phyloP scores from a whole-genome alignment of 1,139 yeast genomes.

The Oligophagozyma castellii region DNA sequence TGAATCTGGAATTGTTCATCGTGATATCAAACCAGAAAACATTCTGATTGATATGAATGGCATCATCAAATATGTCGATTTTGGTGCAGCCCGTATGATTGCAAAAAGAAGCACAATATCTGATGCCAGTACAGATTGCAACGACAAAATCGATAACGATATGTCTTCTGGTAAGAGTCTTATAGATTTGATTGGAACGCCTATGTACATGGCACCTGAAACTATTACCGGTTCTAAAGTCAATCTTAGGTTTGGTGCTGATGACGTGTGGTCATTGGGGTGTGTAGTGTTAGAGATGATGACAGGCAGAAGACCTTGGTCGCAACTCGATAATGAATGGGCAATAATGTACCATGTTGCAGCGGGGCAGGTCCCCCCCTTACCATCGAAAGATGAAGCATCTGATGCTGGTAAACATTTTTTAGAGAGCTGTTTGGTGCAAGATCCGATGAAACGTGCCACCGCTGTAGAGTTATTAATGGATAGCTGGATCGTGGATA shows the following conservation, averaged over 20 bases:
- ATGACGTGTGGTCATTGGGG: slow-evolving; percentile 76
- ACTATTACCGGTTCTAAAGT: slow-evolving; percentile 66
- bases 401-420: slow-evolving; percentile 62
- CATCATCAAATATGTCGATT: slow-evolving; percentile 87
- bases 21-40: slow-evolving; percentile 95
- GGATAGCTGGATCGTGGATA: slow-evolving; percentile 83
- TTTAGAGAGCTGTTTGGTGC: slow-evolving; percentile 63
- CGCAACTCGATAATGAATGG: slow-evolving; percentile 91
- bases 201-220: slow-evolving; percentile 99
- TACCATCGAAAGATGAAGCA: slow-evolving; percentile 70
- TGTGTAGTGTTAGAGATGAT: slow-evolving; percentile 77
- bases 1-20: slow-evolving; percentile 89
- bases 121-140: slow-evolving; percentile 2
- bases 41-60: slow-evolving; percentile 84
- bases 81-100: slow-evolving; percentile 94
- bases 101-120: slow-evolving; percentile 36
- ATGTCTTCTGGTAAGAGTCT: slow-evolving; percentile 2
- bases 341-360: slow-evolving; percentile 98
- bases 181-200: slow-evolving; percentile 73
- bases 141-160: slow-evolving; percentile 1
- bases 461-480: slow-evolving; percentile 72
- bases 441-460: slow-evolving; percentile 68
- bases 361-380: slow-evolving; percentile 81
- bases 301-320: slow-evolving; percentile 78
- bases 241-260: slow-evolving; percentile 54